Evolutionary conservation across 2,329 filamentous ascomycete species (phyloP), one percentile per base, ranked within the genome.

Genomic region (Neurospora sp.): DNA sequence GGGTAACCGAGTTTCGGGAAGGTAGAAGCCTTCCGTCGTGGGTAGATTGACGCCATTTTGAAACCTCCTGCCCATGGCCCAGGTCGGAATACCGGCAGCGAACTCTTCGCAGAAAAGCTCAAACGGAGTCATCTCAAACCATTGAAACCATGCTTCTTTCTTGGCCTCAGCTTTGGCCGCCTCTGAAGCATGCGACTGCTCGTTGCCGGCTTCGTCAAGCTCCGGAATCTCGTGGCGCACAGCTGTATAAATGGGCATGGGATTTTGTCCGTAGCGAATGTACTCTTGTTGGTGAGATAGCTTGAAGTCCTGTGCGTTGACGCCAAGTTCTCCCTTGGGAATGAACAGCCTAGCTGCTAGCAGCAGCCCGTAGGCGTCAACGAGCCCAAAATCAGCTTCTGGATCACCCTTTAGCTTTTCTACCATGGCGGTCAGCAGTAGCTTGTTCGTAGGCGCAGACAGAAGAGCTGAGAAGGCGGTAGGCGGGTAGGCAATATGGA

Each of bases 91-190:
- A 3, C 96, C 95, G 2, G 95, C 93, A 33, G 87, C 86, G 67
- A 97, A 89, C 77, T 97, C 95, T 79, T 98, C 95, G 75, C 93
- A 97, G 79, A 96, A 97, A 78, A 97, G 91, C 78, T 98, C 95
- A 77, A 96, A 97, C 0, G 95, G 95, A 0, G 93, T 96, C 76
- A 95, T 91, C 77, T 99, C 96, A 74, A 96, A 97, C 95, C 96
- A 98, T 76, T 99, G 95, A 76, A 98, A 99, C 92, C 94, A 98
- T 2, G 93, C 86, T 76, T 96, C 91, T 71, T 85, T 84, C 76
- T 81, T 88, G 11, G 86, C 82, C 67, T 82, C 78, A 73, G 83
- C 82, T 74, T 88, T 86, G 0, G 82, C 84, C 23, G 81, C 79
- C 71, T 89, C 84, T 0, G 83, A 80, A 66, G 76, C 77, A 17